Conservation (phyloP, 768 basidiomycete species). For the Rubroboletus satanas region DNA sequence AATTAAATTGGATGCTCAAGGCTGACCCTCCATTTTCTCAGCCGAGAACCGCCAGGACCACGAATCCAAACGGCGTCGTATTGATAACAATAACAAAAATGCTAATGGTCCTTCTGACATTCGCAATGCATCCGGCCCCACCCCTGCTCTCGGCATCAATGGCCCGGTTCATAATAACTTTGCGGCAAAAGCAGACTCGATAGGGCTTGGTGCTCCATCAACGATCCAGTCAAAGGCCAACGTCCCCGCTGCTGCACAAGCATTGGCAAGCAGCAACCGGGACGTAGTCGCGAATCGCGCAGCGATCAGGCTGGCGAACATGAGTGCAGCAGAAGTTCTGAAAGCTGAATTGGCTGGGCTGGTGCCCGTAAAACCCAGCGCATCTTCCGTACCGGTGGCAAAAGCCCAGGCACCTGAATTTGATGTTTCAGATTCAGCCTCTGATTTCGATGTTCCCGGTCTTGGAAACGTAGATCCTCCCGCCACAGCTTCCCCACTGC, state of each 20-base stretch:
- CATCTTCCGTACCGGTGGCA: conserved; percentile 19
- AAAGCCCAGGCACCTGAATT: conserved; percentile 35
- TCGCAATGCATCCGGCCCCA: conserved; percentile 29
- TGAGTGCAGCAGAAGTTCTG: conserved; percentile 92
- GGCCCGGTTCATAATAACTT: conserved; percentile 52
- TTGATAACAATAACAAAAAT: conserved; percentile 42
- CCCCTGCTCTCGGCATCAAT: conserved; percentile 27
- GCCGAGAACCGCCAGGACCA: conserved; percentile 93
- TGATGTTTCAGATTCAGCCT: conserved; percentile 26
- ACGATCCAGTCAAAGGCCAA: conserved; percentile 56
- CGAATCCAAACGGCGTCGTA: conserved; percentile 83
- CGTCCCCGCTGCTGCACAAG: conserved; percentile 60
- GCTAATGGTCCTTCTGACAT: conserved; percentile 39
- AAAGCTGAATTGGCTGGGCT: conserved; percentile 80
- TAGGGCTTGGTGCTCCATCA: conserved; percentile 65
- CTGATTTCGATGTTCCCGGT: conserved; percentile 35
- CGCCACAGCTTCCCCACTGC: conserved; percentile 12
- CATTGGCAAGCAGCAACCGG: conserved; percentile 80
- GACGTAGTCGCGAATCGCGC: conserved; percentile 88
- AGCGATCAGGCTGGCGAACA: conserved; percentile 91
- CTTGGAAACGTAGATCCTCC: conserved; percentile 28
- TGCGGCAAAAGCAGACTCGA: conserved; percentile 72
- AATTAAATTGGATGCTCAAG: conserved; percentile 4
- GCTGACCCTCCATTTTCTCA: conserved; percentile 33
- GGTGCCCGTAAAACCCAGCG: conserved; percentile 37